Conservation (phyloP, 1,284 basidiomycete genomes). For the Coniferiporia weirii region DNA sequence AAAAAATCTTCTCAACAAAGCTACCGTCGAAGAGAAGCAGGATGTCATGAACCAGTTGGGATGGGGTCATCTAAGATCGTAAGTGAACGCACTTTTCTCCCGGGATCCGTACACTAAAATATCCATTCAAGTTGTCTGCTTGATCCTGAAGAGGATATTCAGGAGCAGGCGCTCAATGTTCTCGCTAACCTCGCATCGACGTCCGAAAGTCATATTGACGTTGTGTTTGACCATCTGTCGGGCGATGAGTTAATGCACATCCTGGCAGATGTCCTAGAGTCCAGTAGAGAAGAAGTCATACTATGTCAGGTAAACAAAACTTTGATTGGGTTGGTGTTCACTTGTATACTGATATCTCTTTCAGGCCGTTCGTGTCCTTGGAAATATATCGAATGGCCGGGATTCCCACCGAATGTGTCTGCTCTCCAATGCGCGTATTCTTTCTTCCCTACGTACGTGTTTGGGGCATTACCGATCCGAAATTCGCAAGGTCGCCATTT, state of each 20-base stretch:
- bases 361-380: conserved; percentile 53
- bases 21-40: conserved; percentile 50
- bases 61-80: conserved; percentile 55
- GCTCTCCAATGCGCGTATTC: conserved; percentile 43
- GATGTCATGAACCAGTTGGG: conserved; percentile 59
- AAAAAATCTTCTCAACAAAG: conserved; percentile 72
- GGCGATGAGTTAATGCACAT: conserved; percentile 38
- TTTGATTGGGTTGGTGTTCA: not conserved
- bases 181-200: conserved; percentile 49
- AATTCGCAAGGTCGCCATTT: conserved; percentile 54
- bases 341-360: not conserved
- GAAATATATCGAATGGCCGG: conserved; percentile 60
- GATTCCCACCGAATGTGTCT: conserved; percentile 44
- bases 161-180: conserved; percentile 64
- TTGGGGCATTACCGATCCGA: conserved; percentile 52
- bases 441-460: conserved; percentile 47
- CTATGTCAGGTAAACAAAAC: conserved; percentile 37
- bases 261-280: conserved; percentile 43
- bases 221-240: conserved; percentile 51
- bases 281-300: conserved; percentile 45
- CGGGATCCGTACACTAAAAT: not conserved
- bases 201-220: conserved; percentile 49
- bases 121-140: conserved; percentile 38
- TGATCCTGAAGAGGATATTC: conserved; percentile 46
- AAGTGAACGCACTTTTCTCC: conserved; percentile 23